phyloP scores from a whole-genome alignment of 805 yeast genomes.

The Suhomyces sp. region DNA sequence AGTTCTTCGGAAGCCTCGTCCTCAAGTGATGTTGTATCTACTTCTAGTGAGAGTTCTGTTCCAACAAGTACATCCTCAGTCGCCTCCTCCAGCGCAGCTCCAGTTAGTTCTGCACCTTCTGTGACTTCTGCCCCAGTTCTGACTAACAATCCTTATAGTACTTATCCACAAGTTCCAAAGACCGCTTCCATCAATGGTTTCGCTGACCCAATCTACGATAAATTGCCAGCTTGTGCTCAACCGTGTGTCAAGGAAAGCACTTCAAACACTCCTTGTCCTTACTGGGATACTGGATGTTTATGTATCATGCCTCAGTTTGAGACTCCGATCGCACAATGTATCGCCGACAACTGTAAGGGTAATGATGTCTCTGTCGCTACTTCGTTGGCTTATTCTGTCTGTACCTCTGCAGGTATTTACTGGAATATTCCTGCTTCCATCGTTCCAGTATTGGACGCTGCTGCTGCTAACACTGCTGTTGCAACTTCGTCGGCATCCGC shows the following conservation, averaged over 20 bases:
- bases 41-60: neutral
- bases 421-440: constrained; percentile 28
- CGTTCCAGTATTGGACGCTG: constrained; percentile 22
- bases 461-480: constrained; percentile 23
- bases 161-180: constrained; percentile 47
- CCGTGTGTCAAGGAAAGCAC: constrained; percentile 31
- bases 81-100: constrained; percentile 3
- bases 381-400: constrained; percentile 29
- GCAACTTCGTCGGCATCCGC: constrained; percentile 14
- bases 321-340: constrained; percentile 35
- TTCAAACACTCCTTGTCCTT: constrained; percentile 42
- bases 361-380: constrained; percentile 28
- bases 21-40: neutral
- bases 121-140: constrained; percentile 6
- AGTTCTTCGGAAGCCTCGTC: neutral
- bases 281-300: constrained; percentile 48
- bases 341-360: constrained; percentile 26
- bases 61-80: constrained; percentile 5
- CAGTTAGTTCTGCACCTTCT: constrained; percentile 5
- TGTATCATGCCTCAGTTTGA: constrained; percentile 41
- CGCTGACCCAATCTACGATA: constrained; percentile 43
- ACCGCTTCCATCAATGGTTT: constrained; percentile 50
- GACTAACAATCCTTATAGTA: constrained; percentile 36
- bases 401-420: constrained; percentile 37
- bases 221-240: constrained; percentile 44